Evolutionary conservation across 352 stramenopile genomes (phyloP).

Genomic region (Pythium myriotylum): DNA sequence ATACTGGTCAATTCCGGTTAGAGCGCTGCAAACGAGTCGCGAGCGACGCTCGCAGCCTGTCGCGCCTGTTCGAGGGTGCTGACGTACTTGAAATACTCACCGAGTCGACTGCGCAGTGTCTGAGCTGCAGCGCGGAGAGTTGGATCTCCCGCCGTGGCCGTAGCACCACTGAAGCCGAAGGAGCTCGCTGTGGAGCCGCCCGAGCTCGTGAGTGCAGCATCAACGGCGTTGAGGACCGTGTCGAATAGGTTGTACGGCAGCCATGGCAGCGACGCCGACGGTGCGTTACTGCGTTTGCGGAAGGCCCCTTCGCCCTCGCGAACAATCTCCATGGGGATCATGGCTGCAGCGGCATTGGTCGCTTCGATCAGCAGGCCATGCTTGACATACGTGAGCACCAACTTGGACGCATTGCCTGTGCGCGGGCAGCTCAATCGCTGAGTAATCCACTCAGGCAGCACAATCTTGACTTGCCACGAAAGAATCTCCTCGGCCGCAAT

Average conservation of each 20-base stretch:
- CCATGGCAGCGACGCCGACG: conserved; percentile 46
- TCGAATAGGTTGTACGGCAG: conserved; percentile 77
- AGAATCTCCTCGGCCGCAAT: conserved; percentile 60
- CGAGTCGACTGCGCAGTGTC: conserved; percentile 43
- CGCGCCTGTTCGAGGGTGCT: conserved; percentile 55
- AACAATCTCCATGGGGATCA: conserved; percentile 44
- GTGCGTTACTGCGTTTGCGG: conserved; percentile 36
- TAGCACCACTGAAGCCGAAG: conserved; percentile 17
- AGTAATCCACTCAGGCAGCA: conserved; percentile 62
- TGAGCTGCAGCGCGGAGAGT: conserved; percentile 38
- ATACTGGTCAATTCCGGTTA: neutral
- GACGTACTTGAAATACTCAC: conserved; percentile 56
- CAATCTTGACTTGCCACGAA: conserved; percentile 66
- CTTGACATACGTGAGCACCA: conserved; percentile 61
- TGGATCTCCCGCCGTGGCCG: conserved; percentile 6
- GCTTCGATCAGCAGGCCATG: conserved; percentile 69
- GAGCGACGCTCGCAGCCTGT: conserved; percentile 45
- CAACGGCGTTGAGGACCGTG: conserved; percentile 49
- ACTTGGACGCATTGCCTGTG: conserved; percentile 51
- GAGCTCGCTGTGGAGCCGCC: neutral
- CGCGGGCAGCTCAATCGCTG: conserved; percentile 38
- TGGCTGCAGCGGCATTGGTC: conserved; percentile 49
- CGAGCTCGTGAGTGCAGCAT: conserved; percentile 37
- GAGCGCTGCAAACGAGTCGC: conserved; percentile 25
- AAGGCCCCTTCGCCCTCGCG: conserved; percentile 40